Evolutionary conservation across 2,329 filamentous ascomycete species (phyloP), one percentile per base, ranked within the genome.

Genomic region (Microdochium nivale): DNA sequence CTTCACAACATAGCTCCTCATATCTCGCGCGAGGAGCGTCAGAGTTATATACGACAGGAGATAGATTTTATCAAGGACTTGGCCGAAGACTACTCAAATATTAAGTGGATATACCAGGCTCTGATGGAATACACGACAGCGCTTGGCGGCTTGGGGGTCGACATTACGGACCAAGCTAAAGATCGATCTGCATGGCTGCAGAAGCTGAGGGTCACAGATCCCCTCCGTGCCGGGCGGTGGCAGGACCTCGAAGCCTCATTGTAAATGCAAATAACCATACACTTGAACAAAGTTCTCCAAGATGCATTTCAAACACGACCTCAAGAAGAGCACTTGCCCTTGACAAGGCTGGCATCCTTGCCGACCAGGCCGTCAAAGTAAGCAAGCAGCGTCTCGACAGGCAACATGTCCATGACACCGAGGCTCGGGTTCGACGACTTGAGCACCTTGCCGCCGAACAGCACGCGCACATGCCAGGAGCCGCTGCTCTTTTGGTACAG

Each of bases 81-180:
- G 46, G 24, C 25, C 10, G 9, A 25, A 14, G 46, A 47, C 46
- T 47, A 47, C 25, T 7, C 3, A 14, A 83, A 87, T 60, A 86
- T 82, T 66, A 95, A 96, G 69, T 94, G 90, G 81, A 87, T 96
- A 46, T 95, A 96, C 63, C 88, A 95, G 67, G 86, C 86, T 4
- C 73, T 97, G 49, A 76, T 97, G 24, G 82, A 89, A 55, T 90
- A 89, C 62, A 84, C 84, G 1, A 63, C 85, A 27, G 70, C 74
- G 30, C 67, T 87, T n/a, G 76, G 74, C 51, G 66, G 67, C n/a
- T 61, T 87, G 54, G 76, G 77, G 67, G 60, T 70, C 65, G 2
- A 49, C 53, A 14, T 52, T 51, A 27, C 55, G 49, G 25, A 50
- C 40, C 10, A 35, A 51, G 37, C 19, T 13, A 53, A 58, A 50